phyloP scores from a whole-genome alignment of 2,329 filamentous ascomycete genomes.

The Tolypocladium ovalisporum region DNA sequence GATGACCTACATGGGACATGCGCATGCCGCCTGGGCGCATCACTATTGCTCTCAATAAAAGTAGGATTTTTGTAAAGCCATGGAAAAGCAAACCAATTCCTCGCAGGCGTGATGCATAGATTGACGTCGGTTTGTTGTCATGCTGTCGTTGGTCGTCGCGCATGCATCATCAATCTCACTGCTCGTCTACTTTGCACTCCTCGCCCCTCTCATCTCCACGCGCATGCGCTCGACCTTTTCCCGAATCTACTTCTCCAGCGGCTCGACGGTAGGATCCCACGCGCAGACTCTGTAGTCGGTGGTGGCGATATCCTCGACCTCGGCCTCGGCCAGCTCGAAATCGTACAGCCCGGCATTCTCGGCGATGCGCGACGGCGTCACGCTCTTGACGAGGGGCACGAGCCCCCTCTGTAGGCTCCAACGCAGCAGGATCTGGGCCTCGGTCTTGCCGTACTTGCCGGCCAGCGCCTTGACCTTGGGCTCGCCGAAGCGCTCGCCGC shows the following conservation, averaged over 20 bases:
- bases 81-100: no score
- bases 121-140: neutral
- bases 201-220: neutral
- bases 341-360: constrained; percentile 49
- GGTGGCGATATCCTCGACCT: constrained; percentile 38
- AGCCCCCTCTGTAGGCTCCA: constrained; percentile 75
- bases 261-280: constrained; percentile 43
- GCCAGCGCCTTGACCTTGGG: constrained; percentile 52
- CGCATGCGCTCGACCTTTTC: neutral
- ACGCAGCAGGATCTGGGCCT: constrained; percentile 67
- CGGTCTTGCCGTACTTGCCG: constrained; percentile 61
- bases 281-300: constrained; percentile 41
- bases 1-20: neutral
- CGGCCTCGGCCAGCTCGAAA: constrained; percentile 43
- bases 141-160: neutral
- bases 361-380: constrained; percentile 53
- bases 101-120: neutral
- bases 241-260: constrained; percentile 29
- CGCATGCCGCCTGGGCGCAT: neutral
- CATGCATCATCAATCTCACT: neutral
- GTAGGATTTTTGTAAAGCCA: no score
- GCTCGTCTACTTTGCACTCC: neutral
- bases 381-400: constrained; percentile 65
- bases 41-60: neutral
- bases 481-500: constrained; percentile 62